Evolutionary conservation across 148 eudicot genomes (phyloP).

Genomic region (Fagopyrum homotropicum): DNA sequence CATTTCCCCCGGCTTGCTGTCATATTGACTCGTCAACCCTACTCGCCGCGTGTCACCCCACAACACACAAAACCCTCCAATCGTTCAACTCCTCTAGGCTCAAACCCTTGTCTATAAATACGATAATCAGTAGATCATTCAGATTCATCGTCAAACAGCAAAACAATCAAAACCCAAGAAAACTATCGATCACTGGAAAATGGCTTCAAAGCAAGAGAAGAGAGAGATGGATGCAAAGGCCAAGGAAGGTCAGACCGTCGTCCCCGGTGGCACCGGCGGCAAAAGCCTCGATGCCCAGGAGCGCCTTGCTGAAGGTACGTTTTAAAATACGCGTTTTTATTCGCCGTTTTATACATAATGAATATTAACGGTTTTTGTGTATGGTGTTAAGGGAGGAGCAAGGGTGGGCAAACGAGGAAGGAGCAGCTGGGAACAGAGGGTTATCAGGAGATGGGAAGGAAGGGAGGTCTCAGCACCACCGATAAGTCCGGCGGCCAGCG

Average conservation of each 20-base stretch:
- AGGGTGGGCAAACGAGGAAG: conserved; percentile 9
- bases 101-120: not conserved
- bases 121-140: not conserved
- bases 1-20: not conserved
- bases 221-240: conserved; percentile 6
- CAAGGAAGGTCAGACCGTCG: conserved; percentile 10
- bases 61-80: not conserved
- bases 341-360: not conserved
- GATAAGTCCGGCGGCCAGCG: conserved; percentile 1
- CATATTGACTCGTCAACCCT: not conserved
- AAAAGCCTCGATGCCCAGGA: conserved; percentile 11
- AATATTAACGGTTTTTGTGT: too few species aligned
- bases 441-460: conserved; percentile 12
- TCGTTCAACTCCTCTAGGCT: not conserved
- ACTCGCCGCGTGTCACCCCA: not conserved
- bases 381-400: conserved; percentile 10
- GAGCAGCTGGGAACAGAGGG: conserved; percentile 14
- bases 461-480: conserved; percentile 7
- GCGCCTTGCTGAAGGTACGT: conserved; percentile 8
- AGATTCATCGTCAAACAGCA: too few species aligned
- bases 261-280: conserved; percentile 14
- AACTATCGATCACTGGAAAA: not conserved
- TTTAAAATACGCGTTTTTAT: not conserved
- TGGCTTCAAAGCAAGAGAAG: conserved; percentile 2
- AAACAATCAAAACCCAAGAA: not conserved